Base-by-base conservation (phyloP, 805 yeast genomes). In the Metschnikowia lochheadii region DNA sequence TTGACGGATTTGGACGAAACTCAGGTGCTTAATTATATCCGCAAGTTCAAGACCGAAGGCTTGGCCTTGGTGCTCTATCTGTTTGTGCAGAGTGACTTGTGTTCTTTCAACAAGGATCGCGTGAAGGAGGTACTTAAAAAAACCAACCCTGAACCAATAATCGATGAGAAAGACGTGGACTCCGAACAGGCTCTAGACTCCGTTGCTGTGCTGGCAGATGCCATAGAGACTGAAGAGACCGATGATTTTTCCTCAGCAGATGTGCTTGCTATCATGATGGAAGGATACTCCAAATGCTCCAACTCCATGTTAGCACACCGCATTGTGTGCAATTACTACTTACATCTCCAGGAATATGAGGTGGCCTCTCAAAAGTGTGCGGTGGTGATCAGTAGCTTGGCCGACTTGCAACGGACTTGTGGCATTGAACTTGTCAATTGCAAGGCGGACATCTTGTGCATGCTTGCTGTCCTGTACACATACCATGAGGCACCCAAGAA, bases 401-500 rank as follows among this genome's bases (percentile, higher is more conserved):
- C 85, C 0, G 75, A 73, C 15, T 57, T 76, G 5, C 75, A 76
- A 17, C 64, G 77, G 44, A 64, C 68, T 7, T 68, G 80, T 3
- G 83, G 84, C 0, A 68, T 77, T 6, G 62, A 66, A 8, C 70
- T 88, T 37, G 63, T 64, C 0, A 69, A 81, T 54, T 75, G 90
- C 1, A 80, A 76, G 56, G 76, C 75, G 46, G 86, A 83, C 46
- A 68, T 88, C 20, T 72, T 85, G 7, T 76, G 89, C 35, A 74
- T 80, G 21, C 72, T 88, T 49, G 98, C 94, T 0, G 79, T 83
- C 0, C 77, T 86, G 1, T 88, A 90, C 62, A 87, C 96, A 0
- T 85, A 88, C 62, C 79, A 84, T 61, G 96, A 92, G 64, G 87
- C 97, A 0, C 99, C 98, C 10, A 89, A 89, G 65, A 87, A 92